Evolutionary conservation across 352 stramenopile genomes (phyloP).

Genomic region (Blastocystis sp.): DNA sequence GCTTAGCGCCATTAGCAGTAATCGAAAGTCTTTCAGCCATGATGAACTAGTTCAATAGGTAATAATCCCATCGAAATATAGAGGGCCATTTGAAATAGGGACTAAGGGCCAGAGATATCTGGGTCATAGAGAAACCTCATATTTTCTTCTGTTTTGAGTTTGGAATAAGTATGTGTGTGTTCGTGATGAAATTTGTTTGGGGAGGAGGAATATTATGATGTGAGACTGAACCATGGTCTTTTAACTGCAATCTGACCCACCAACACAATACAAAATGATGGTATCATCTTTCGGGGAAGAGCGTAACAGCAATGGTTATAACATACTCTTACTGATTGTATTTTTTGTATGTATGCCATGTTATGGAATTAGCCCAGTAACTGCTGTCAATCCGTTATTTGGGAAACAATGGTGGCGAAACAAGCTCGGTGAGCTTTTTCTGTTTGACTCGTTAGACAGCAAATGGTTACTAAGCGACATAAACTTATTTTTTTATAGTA

Average conservation of each 20-base stretch:
- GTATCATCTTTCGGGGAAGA: slow-evolving; percentile 60
- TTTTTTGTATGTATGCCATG: slow-evolving; percentile 1
- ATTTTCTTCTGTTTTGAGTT: background rate
- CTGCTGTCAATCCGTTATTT: slow-evolving; percentile 38
- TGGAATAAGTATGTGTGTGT: background rate
- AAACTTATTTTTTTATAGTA: slow-evolving; percentile 9
- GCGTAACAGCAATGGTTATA: slow-evolving; percentile 59
- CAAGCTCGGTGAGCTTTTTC: background rate
- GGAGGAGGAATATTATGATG: background rate
- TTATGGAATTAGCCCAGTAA: slow-evolving; percentile 54
- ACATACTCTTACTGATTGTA: slow-evolving; percentile 56
- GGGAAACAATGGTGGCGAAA: slow-evolving; percentile 58
- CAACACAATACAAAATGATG: slow-evolving; percentile 11
- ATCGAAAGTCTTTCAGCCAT: background rate
- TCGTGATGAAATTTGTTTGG: background rate
- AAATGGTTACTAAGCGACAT: background rate
- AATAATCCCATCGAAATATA: background rate
- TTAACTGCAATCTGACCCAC: slow-evolving; percentile 59
- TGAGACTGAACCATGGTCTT: slow-evolving; percentile 45
- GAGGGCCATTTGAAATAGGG: background rate
- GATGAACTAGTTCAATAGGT: background rate
- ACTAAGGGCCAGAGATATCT: background rate
- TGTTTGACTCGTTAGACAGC: background rate
- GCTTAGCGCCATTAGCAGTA: background rate
- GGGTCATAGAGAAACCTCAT: background rate